Evolutionary conservation across 1,284 basidiomycete species (phyloP), one percentile per base, ranked within the genome.

Genomic region (Pterulicium gracile): DNA sequence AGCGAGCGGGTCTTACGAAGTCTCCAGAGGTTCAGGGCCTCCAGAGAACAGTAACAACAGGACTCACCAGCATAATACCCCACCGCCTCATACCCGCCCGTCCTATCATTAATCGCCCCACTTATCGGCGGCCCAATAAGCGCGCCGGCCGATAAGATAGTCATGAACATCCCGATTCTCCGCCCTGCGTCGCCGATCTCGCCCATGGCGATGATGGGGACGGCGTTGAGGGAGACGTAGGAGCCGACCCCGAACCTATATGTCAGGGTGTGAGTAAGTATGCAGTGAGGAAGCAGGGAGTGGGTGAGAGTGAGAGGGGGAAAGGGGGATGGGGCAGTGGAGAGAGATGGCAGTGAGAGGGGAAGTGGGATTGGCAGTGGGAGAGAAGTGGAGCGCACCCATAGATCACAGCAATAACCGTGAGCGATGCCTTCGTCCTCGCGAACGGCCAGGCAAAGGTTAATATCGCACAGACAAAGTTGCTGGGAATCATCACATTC

Each of bases 361-460:
- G n/a, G 36, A n/a, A n/a, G n/a, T n/a, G 36, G 4, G 36, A 17
- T 32, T 39, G n/a, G 36, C 7, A 39, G 15, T 39, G 36, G 7
- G 15, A 18, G 19, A 7, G 15, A 39, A 39, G 45, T n/a, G 17
- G 13, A 49, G 24, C 40, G 42, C 46, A 77, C 70, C 77, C 79
- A 50, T 75, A 74, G 19, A 78, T 47, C 13, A 79, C 51, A 2
- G 73, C 68, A 22, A 81, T 59, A 5, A 57, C 63, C 7, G 73
- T 65, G 22, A 74, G 60, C 1, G 68, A 61, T 0, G 57, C 61
- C 23, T 66, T 52, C 14, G 59, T 65, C 23, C 55, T 57, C 0
- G 72, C 69, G 52, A 72, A 75, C 5, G 79, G 79, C 79, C 79
- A 82, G 2, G 67, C 66, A 50, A 68, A 74, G 1, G 77, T 79